Base-by-base conservation (phyloP, 78 protist species). In the Capsaspora owczarzaki region DNA sequence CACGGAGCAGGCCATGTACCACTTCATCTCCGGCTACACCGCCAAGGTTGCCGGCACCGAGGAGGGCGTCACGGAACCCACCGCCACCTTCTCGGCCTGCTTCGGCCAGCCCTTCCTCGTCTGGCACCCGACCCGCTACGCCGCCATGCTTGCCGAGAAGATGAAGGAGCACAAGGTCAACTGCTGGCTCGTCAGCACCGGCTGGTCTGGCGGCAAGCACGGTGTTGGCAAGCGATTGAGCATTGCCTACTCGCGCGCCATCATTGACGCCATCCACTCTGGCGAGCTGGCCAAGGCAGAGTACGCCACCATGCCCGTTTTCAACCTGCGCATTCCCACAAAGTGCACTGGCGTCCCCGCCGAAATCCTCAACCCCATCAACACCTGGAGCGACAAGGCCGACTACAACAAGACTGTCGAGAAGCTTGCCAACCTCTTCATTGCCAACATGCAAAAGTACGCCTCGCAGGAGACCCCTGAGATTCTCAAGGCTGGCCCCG, bases 1-100 rank as follows among this genome's bases (percentile, higher is more conserved):
- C 66, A 86, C 94, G 8, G 90, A 74, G 35, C 96, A 92, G 87
- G 95, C 95, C 53, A 89, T 90, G 94, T 96, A 92, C 89, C 95
- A 92, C 85, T 95, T 96, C 80, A 75, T 95, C 85, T 80, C 87
- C 22, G 99, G 99, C 40, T 96, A 94, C 94, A 96, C 99, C 22
- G 93, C 98, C 71, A 96, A 96, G 89, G 86, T 87, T 5, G 86
- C 93, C 47, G 98, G 98, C 33, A 95, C 98, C 27, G 97, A 96
- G 84, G 80, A 43, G 40, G 99, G 99, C 76, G 85, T 95, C 66
- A 94, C 79, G 31, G 96, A 92, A 82, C 97, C 99, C 46, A 68
- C 79, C n/a, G 95, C 97, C 25, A 86, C 91, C 79, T 96, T 96
- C 93, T 90, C 95, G 8, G 89, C 96, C 27, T 96, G 99, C 86